Base-by-base conservation (phyloP, 768 basidiomycete genomes). In the Tylopilus felleus region DNA sequence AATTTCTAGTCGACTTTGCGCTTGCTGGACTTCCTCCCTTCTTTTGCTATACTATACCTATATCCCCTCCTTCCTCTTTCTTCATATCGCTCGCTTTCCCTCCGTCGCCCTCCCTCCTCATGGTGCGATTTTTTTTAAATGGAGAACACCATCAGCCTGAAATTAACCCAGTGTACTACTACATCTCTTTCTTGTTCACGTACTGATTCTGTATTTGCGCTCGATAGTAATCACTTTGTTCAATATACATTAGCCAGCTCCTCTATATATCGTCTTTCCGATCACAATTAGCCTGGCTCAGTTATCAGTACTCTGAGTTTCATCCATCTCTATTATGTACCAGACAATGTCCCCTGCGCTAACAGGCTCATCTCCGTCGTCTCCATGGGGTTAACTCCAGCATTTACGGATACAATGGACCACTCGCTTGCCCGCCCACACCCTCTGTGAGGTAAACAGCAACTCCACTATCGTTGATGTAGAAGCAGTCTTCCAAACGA, bases 401-500 rank as follows among this genome's bases (percentile, higher is more conserved):
- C 49, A 21, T 46, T 69, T 60, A 79, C 35, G 68, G 71, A 47
- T 62, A 53, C 59, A 75, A 72, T 8, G 71, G 70, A 52, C 67
- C 70, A 13, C 45, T 58, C 8, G 84, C 81, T 23, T 75, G 80
- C 7, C 84, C 86, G 9, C 88, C 88, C 22, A 84, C 80, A 14
- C 77, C 80, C 22, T 71, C 79, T 1, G 88, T 92, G 27, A 93
- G 75, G 69, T 80, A 81, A 28, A 78, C 71, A 0, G 83, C 73
- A 1, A 55, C 60, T 0, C 88, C 87, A n/a, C 70, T 62, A 9
- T 77, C 73, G 51, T 77, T 66, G 52, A 93, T 78, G 60, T 80
- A 85, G 63, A 90, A 86, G 63, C 91, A 93, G 62, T 94, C 93
- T 65, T 94, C 91, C 49, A 95, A 70, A 41, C 91, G 80, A 17